Base-by-base conservation (phyloP, 306 rosid species). In the Vigna radiata region DNA sequence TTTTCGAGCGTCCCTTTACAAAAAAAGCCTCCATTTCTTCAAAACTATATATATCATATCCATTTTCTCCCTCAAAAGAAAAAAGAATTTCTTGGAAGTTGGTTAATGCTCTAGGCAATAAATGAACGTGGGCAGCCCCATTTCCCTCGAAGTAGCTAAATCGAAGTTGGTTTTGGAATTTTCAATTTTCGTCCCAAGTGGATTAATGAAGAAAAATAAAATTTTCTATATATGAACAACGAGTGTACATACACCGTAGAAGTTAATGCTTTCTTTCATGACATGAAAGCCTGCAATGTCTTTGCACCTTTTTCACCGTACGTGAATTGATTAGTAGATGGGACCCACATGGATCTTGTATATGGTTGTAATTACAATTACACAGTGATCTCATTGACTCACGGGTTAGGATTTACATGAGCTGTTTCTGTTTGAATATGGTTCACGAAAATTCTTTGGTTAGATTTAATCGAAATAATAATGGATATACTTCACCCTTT, bases 61-160 rank as follows among this genome's bases (percentile, higher is more conserved):
- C 68, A 70, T 79, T 77, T 83, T 79, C 80, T 11, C 36, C 37
- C 75, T 81, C 81, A 49, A 74, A 81, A 81, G 81, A 83, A 84
- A 77, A 91, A 90, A 88, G 85, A 86, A 90, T 53, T 85, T 87
- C 85, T 85, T 79, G 93, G 85, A 75, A 73, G 79, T 82, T 86
- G 88, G 70, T 82, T 66, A 56, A 67, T 77, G 76, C 76, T 77
- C 78, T 75, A 50, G 47, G 53, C 58, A 79, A 70, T 59, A 62
- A 78, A 76, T 7, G 1, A 25, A 29, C 3, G 52, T 65, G 58
- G 36, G 46, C 78, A 69, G 19, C 78, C 49, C 72, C 78, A 81
- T 39, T 54, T 27, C 69, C 72, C 82, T 55, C 70, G 19, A 78
- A 85, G 14, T 58, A 75, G 16, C 77, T 11, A 13, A 83, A 72